Percentiles rank a stretch among this genome's conserved stretches.
Evolutionary conservation across 1,284 basidiomycete genomes (phyloP).

Genomic region (Exobasidium rhododendri): DNA sequence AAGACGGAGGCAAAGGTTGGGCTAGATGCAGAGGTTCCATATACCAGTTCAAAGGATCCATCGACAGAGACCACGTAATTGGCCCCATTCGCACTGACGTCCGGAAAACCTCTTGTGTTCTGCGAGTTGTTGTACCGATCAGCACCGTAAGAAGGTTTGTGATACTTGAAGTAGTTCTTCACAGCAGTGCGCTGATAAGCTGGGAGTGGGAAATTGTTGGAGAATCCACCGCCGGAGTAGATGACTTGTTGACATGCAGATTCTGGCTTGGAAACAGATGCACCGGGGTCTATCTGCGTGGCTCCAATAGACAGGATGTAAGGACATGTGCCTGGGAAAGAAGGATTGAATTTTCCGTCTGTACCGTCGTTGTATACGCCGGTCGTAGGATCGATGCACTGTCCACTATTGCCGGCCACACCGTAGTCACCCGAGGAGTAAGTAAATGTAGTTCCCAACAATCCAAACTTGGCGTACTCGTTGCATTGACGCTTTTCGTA

Average conservation of each 20-base stretch:
- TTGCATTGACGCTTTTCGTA: constrained; percentile 61
- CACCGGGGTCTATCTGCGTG: constrained; percentile 13
- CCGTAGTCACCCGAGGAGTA: constrained; percentile 57
- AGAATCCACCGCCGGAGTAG: constrained; percentile 64
- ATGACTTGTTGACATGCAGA: constrained; percentile 13
- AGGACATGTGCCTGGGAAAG: constrained; percentile 19
- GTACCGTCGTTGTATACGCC: constrained; percentile 39
- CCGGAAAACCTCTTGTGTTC: constrained; percentile 62
- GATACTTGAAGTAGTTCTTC: constrained; percentile 59
- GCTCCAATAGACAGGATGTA: constrained; percentile 22
- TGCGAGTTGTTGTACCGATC: constrained; percentile 61
- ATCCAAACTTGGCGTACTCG: constrained; percentile 62
- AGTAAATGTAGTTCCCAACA: constrained; percentile 61
- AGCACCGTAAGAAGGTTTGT: constrained; percentile 59
- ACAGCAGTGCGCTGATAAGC: constrained; percentile 63
- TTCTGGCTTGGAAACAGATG: constrained; percentile 7
- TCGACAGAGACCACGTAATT: constrained; percentile 45
- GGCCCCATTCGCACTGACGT: constrained; percentile 65
- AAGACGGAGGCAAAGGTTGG: constrained; percentile 17
- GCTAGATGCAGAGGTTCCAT: constrained; percentile 15
- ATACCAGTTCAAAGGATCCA: constrained; percentile 11
- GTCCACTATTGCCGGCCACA: constrained; percentile 34
- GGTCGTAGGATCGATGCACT: constrained; percentile 59
- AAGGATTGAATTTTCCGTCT: constrained; percentile 14
- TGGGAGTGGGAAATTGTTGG: constrained; percentile 30